These are phyloP conservation scores for Fusarium abutilonis DNA, from an alignment of 2,329 filamentous ascomycete species.

Conservation along the genomic window DNA sequence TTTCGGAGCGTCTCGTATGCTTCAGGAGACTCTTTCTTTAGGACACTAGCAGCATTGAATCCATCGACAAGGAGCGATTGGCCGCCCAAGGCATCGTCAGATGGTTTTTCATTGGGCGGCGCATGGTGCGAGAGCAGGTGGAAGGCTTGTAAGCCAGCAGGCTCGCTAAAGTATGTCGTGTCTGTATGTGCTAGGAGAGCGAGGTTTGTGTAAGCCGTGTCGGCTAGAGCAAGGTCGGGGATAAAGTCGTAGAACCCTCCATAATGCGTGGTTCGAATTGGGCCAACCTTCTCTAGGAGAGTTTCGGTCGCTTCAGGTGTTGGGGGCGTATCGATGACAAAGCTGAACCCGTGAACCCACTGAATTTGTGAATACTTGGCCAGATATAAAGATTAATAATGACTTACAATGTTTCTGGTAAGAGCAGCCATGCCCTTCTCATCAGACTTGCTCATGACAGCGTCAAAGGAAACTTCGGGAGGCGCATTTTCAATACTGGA, in stretches of 20 bases:
- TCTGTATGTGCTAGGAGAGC: conserved; percentile 89
- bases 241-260: conserved; percentile 85
- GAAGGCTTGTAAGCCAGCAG: conserved; percentile 89
- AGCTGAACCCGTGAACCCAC: conserved; percentile 78
- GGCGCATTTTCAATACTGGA: conserved; percentile 53
- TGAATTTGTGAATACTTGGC: conserved; percentile 50
- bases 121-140: conserved; percentile 81
- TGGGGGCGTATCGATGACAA: conserved; percentile 74
- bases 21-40: conserved; percentile 63
- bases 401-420: conserved; percentile 70
- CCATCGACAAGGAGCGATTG: conserved; percentile 86
- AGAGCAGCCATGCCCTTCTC: conserved; percentile 66
- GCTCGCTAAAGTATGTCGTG: conserved; percentile 95
- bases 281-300: conserved; percentile 83
- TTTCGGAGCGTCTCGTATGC: conserved; percentile 67
- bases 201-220: conserved; percentile 90
- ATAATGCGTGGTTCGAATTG: conserved; percentile 91
- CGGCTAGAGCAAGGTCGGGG: conserved; percentile 85
- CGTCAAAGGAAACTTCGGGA: conserved; percentile 68
- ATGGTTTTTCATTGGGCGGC: conserved; percentile 45
- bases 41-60: conserved; percentile 73
- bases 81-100: conserved; percentile 67
- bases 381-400: too few relatives aligned
- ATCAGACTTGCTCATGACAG: conserved; percentile 64
- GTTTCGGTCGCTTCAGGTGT: conserved; percentile 75